Evolutionary conservation across 202 grass and related monocot genomes (phyloP).

Genomic region (Sporobolus alterniflorus): DNA sequence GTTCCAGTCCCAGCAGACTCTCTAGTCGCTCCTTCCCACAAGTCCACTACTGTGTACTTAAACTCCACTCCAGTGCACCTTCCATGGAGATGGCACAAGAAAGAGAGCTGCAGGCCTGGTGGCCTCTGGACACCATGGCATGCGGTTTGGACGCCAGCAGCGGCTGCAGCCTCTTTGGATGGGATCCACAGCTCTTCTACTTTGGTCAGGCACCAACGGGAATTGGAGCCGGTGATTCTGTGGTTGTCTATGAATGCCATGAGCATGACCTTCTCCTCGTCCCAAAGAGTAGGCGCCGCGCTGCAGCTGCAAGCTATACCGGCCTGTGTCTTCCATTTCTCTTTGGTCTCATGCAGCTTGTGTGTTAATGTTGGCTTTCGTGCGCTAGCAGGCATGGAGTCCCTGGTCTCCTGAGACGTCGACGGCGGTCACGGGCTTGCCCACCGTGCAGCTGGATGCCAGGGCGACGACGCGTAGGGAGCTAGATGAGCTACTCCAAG

Average conservation of each 20-base stretch:
- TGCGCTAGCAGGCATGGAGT: slow-evolving; percentile 39
- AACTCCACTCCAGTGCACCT: background rate
- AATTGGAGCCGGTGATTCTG: background rate
- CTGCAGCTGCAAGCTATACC: background rate
- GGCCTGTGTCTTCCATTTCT: background rate
- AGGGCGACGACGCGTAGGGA: slow-evolving; percentile 27
- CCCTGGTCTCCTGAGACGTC: slow-evolving; percentile 7
- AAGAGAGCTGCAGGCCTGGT: slow-evolving; percentile 47
- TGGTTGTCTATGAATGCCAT: background rate
- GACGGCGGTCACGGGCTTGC: background rate
- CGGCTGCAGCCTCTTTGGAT: slow-evolving; percentile 35
- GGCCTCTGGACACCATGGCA: slow-evolving; percentile 45
- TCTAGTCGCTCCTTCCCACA: background rate
- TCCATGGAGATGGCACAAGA: slow-evolving; percentile 46
- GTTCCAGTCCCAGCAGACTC: background rate
- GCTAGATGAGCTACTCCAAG: slow-evolving; percentile 45
- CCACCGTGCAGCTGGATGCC: slow-evolving; percentile 1
- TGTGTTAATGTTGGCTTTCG: background rate
- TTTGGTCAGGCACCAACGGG: slow-evolving; percentile 27
- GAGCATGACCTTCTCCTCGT: slow-evolving; percentile 43
- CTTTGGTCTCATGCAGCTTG: background rate
- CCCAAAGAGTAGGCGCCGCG: slow-evolving; percentile 41
- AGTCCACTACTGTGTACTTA: background rate
- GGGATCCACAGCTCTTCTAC: slow-evolving; percentile 52
- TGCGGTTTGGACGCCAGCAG: slow-evolving; percentile 26